Evolutionary conservation across 805 yeast species (phyloP).

Genomic region (Suhomyces kilbournensis): DNA sequence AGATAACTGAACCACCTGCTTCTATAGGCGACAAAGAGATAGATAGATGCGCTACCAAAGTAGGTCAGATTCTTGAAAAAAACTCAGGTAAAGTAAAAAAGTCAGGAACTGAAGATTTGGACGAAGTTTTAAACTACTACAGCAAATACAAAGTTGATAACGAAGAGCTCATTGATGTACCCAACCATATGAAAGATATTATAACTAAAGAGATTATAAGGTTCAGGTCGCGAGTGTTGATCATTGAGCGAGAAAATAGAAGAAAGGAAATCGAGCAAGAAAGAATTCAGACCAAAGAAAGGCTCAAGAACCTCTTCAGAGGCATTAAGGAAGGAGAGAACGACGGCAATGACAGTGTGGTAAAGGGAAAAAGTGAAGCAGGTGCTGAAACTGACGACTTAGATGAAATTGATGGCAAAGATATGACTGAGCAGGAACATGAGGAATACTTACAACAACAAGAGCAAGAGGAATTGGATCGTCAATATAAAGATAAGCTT

Average conservation of each 20-base stretch:
- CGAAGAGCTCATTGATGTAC: conserved; percentile 56
- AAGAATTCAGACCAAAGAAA: conserved; percentile 45
- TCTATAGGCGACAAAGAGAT: neutral
- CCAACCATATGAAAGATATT: conserved; percentile 49
- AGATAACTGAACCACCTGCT: neutral
- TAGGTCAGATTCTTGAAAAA: conserved; percentile 10
- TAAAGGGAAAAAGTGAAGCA: neutral
- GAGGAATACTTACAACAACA: conserved; percentile 18
- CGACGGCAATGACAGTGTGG: neutral
- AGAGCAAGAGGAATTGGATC: conserved; percentile 23
- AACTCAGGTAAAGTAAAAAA: conserved; percentile 9
- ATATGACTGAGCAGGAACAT: conserved; percentile 19
- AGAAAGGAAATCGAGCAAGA: conserved; percentile 48
- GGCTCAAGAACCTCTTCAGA: conserved; percentile 45
- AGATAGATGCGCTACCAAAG: neutral
- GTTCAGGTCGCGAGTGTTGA: conserved; percentile 54
- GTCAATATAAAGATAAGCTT: conserved; percentile 15
- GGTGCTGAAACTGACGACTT: neutral
- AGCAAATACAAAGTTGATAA: conserved; percentile 51
- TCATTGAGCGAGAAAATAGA: conserved; percentile 50
- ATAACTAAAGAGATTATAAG: conserved; percentile 52
- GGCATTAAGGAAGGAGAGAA: conserved; percentile 19
- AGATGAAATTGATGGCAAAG: conserved; percentile 6
- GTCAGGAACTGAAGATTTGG: conserved; percentile 35
- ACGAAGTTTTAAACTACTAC: conserved; percentile 33